Evolutionary conservation across 805 yeast species (phyloP).

Genomic region (Candida andamanensis): DNA sequence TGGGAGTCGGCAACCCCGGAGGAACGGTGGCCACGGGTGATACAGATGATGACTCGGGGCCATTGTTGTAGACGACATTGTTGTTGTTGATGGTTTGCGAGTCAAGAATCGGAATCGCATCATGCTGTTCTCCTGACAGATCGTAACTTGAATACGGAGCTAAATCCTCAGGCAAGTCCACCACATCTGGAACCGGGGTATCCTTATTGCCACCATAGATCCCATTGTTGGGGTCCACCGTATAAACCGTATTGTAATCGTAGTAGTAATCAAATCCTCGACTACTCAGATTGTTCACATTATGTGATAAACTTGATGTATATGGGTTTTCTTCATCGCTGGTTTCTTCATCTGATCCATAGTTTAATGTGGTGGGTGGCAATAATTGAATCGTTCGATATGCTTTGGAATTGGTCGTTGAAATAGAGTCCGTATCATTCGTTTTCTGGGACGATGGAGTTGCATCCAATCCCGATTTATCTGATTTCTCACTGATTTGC

Average conservation of each 20-base stretch:
- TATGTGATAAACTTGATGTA: constrained; percentile 60
- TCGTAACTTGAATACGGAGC: constrained; percentile 37
- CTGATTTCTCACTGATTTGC: background rate
- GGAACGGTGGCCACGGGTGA: background rate
- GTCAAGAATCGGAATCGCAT: constrained; percentile 25
- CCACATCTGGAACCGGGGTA: constrained; percentile 27
- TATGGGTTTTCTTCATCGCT: constrained; percentile 55
- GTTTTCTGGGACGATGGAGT: constrained; percentile 12
- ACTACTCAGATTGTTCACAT: constrained; percentile 53
- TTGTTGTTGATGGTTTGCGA: constrained; percentile 7
- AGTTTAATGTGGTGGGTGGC: constrained; percentile 84
- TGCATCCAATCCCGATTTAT: no score
- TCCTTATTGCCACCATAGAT: constrained; percentile 25
- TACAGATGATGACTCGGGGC: constrained; percentile 1
- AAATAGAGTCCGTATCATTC: constrained; percentile 25
- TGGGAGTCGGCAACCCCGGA: constrained; percentile 3
- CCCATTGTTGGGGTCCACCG: constrained; percentile 43
- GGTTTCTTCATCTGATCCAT: constrained; percentile 59
- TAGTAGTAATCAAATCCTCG: constrained; percentile 76
- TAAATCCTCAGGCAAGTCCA: constrained; percentile 45
- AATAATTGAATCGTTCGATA: constrained; percentile 65
- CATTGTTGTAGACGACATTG: constrained; percentile 5
- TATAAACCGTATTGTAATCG: constrained; percentile 75
- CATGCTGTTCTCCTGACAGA: constrained; percentile 24
- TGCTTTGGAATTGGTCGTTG: constrained; percentile 24